phyloP scores from a whole-genome alignment of 164 flowering plant genomes.

The Paratinospora sagittata region DNA sequence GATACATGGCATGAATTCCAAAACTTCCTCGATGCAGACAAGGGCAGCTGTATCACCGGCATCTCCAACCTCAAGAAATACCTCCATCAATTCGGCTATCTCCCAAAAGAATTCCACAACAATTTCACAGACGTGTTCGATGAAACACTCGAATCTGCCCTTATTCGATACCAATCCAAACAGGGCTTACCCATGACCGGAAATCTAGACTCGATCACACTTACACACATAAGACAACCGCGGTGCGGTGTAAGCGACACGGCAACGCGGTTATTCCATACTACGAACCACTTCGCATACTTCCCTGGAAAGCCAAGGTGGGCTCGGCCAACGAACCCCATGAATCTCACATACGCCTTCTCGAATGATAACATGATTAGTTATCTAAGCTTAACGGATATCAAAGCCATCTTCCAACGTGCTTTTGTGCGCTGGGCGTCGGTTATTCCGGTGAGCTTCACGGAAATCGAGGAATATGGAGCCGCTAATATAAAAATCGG shows the following conservation, averaged over 20 bases:
- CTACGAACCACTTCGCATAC: slow-evolving; percentile 28
- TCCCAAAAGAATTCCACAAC: slow-evolving; percentile 8
- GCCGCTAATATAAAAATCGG: slow-evolving; percentile 58
- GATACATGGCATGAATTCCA: slow-evolving; percentile 29
- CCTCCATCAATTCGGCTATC: slow-evolving; percentile 49
- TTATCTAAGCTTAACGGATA: slow-evolving; percentile 19
- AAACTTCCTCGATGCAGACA: slow-evolving; percentile 24
- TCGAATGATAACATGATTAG: slow-evolving; percentile 23
- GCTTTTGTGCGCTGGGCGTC: slow-evolving; percentile 51
- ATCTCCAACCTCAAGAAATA: slow-evolving; percentile 46
- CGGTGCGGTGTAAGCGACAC: slow-evolving; percentile 43
- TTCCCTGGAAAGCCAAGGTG: slow-evolving; percentile 63
- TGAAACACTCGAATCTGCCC: slow-evolving; percentile 31
- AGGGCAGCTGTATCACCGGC: slow-evolving; percentile 34
- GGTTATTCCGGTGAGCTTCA: slow-evolving; percentile 55
- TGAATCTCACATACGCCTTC: slow-evolving; percentile 51
- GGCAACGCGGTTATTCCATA: slow-evolving; percentile 21
- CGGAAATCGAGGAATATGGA: slow-evolving; percentile 31
- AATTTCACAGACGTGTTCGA: slow-evolving; percentile 46
- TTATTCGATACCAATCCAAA: slow-evolving; percentile 36
- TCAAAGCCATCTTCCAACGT: slow-evolving; percentile 29
- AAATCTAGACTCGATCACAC: slow-evolving; percentile 35
- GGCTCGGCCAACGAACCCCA: slow-evolving; percentile 31
- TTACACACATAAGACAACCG: slow-evolving; percentile 38
- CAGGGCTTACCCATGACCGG: slow-evolving; percentile 45